phyloP scores from a whole-genome alignment of 345 rosid genomes.

The Populus ilicifolia region DNA sequence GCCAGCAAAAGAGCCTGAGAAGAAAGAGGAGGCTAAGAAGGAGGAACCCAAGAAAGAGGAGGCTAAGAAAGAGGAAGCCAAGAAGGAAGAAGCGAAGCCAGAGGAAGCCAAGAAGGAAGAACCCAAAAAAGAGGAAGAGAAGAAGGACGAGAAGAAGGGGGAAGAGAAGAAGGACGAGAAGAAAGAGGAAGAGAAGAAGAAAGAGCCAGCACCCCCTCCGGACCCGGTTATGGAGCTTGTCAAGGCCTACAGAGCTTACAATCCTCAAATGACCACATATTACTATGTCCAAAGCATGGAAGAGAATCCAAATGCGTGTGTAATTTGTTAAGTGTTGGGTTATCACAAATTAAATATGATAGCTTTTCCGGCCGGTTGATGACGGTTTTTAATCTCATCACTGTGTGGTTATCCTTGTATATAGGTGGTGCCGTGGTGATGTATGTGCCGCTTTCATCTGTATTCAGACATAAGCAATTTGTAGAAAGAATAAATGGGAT shows the following conservation, averaged over 20 bases:
- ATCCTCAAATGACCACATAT: conserved; percentile 66
- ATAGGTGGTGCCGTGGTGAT: conserved; percentile 22
- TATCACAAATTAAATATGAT: conserved; percentile 1
- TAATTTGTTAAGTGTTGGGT: conserved; percentile 37
- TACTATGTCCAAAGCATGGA: conserved; percentile 84
- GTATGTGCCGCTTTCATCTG: conserved; percentile 10
- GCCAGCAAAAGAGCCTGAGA: conserved; percentile 80
- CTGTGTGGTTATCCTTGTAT: conserved; percentile 20
- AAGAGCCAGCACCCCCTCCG: conserved; percentile 34
- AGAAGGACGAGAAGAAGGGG: conserved; percentile 34
- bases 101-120: conserved; percentile 53
- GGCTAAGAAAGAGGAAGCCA: conserved; percentile 40
- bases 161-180: conserved; percentile 29
- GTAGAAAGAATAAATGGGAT: conserved; percentile 28
- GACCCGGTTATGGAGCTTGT: conserved; percentile 71
- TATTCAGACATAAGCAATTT: conserved; percentile 13
- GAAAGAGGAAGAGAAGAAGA: conserved; percentile 21
- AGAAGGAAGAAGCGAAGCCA: conserved; percentile 11
- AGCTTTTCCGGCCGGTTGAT: conserved; percentile 1
- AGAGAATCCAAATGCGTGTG: conserved; percentile 94
- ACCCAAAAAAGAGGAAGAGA: conserved; percentile 53
- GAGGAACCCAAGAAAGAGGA: conserved; percentile 56
- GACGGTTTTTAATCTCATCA: conserved; percentile 32
- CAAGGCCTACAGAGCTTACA: conserved; percentile 74
- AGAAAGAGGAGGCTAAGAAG: conserved; percentile 46